These are phyloP conservation scores for Glarea lozoyensis DNA, from an alignment of 495 filamentous ascomycete species.

Conservation along the genomic window DNA sequence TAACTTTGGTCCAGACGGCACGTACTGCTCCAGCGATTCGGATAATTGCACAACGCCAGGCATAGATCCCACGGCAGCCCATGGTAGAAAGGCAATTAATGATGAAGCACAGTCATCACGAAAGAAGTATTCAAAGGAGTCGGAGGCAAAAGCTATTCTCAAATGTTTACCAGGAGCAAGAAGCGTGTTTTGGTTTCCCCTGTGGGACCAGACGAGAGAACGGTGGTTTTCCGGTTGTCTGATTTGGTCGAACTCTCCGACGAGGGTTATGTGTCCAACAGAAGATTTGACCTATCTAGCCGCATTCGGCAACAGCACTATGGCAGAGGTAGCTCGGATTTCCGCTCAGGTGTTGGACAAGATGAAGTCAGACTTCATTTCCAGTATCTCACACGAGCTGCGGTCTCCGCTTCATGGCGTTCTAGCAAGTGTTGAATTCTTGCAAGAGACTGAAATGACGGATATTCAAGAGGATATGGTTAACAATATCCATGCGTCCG, in stretches of 20 bases:
- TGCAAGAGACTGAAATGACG: conserved; percentile 48
- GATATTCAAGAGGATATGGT: conserved; percentile 46
- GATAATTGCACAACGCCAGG: conserved; percentile 20
- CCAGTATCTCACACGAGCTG: conserved; percentile 69
- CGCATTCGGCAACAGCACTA: conserved; percentile 44
- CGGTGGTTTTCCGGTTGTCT: conserved; percentile 64
- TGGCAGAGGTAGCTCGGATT: conserved; percentile 46
- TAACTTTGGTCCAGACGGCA: conserved; percentile 30
- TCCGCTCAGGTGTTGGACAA: conserved; percentile 31
- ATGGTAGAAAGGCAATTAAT: not conserved
- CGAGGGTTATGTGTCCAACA: conserved; percentile 29
- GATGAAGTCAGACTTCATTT: conserved; percentile 62
- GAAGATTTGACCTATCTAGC: conserved; percentile 47
- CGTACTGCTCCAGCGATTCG: conserved; percentile 21
- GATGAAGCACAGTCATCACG: conserved; percentile 16
- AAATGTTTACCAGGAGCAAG: conserved; percentile 39
- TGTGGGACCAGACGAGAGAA: conserved; percentile 62
- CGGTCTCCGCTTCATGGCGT: conserved; percentile 59
- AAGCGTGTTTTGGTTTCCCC: conserved; percentile 48
- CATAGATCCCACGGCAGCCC: not conserved
- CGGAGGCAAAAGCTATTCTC: conserved; percentile 18
- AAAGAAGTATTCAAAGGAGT: conserved; percentile 12
- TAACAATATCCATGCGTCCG: conserved; percentile 66
- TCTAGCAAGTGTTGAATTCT: conserved; percentile 58
- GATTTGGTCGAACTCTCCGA: conserved; percentile 45